phyloP scores from a whole-genome alignment of 208 protist species.

The Leishmania gerbilli region DNA sequence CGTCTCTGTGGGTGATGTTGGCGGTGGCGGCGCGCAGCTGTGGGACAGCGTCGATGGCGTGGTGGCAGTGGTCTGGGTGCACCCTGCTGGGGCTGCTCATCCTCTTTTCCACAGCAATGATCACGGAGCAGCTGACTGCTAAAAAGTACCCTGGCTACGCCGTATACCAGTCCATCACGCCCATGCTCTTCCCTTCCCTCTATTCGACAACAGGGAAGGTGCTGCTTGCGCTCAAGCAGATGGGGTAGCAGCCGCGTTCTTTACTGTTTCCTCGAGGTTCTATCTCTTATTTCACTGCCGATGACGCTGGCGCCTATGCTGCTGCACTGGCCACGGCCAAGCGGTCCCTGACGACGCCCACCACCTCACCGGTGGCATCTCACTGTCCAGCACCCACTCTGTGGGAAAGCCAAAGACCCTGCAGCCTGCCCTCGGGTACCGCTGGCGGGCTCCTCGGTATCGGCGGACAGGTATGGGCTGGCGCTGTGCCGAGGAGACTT shows the following conservation, averaged over 20 bases:
- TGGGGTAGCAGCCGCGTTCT: background rate
- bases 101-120: slow-evolving; percentile 49
- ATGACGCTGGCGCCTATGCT: background rate
- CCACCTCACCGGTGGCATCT: background rate
- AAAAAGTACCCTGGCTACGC: slow-evolving; percentile 72
- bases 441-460: background rate
- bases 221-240: slow-evolving; percentile 32
- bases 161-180: slow-evolving; percentile 71
- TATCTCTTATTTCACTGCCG: background rate
- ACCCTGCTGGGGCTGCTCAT: slow-evolving; percentile 44
- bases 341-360: background rate
- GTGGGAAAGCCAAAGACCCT: background rate
- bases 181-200: slow-evolving; percentile 76
- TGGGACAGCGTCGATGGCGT: slow-evolving; percentile 15
- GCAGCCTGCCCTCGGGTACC: background rate
- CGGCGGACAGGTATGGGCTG: background rate
- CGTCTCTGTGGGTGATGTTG: slow-evolving; percentile 59
- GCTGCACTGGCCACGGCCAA: background rate
- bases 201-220: slow-evolving; percentile 44
- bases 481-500: background rate
- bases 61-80: slow-evolving; percentile 56
- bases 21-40: slow-evolving; percentile 38
- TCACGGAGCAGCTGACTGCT: slow-evolving; percentile 56
- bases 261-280: background rate
- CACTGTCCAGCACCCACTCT: background rate